Evolutionary conservation across 345 rosid genomes (phyloP).

Genomic region (Salix exigua): DNA sequence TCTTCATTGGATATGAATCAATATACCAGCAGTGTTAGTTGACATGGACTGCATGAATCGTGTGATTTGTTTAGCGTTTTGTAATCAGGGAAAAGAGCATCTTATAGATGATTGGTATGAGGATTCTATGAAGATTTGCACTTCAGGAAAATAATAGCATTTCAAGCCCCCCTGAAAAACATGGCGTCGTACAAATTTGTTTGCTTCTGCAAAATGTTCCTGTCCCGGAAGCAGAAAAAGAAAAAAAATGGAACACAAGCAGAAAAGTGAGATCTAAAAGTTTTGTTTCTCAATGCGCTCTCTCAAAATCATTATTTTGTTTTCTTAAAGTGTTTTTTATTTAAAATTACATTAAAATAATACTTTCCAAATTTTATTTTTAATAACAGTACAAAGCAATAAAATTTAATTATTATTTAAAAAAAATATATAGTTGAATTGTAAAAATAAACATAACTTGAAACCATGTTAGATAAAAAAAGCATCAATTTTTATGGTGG

Average conservation of each 20-base stretch:
- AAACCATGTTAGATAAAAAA: no score
- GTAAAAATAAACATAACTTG: no score
- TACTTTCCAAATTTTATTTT: no score
- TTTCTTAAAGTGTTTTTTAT: no score
- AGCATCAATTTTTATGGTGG: no score
- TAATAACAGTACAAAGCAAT: no score
- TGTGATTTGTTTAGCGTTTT: background rate
- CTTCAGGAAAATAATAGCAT: background rate
- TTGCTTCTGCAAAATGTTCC: background rate
- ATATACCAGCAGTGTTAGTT: background rate
- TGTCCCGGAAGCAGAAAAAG: background rate
- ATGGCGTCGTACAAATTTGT: background rate
- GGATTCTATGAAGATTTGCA: background rate
- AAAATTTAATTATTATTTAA: no score
- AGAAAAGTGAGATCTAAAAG: background rate
- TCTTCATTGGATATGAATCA: background rate
- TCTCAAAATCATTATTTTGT: no score
- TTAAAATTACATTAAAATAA: no score
- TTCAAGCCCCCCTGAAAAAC: background rate
- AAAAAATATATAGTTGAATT: no score
- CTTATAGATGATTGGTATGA: background rate
- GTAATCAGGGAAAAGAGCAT: background rate
- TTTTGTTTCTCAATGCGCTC: background rate
- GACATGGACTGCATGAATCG: background rate
- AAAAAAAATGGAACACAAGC: background rate